Conservation (phyloP, 805 yeast species). For the Nakazawaea anatomiae region DNA sequence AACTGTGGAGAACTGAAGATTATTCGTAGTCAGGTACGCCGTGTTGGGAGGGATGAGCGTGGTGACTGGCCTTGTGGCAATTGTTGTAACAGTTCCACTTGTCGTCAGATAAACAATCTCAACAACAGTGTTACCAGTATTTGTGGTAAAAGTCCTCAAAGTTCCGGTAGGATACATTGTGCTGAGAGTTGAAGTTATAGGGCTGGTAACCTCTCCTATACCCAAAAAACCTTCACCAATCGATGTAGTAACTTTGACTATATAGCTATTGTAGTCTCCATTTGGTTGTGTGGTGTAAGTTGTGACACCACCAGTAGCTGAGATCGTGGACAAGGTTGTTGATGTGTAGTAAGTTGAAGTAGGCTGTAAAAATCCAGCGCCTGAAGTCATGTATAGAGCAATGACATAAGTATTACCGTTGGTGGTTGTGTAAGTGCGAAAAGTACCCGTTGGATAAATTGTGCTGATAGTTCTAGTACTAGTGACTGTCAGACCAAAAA, state of each 20-base stretch:
- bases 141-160: neutral
- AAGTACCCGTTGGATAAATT: neutral
- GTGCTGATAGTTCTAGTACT: neutral
- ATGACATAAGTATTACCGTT: neutral
- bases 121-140: neutral
- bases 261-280: neutral
- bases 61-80: neutral
- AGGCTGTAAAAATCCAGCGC: neutral
- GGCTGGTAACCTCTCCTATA: neutral
- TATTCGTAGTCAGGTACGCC: neutral
- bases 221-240: neutral
- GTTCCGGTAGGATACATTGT: neutral
- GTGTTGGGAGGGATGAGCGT: neutral
- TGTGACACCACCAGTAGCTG: neutral
- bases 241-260: neutral
- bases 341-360: neutral
- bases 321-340: neutral
- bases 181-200: neutral
- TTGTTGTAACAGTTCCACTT: neutral
- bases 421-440: neutral
- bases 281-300: neutral
- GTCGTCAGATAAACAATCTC: neutral
- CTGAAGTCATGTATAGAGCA: neutral
- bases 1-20: neutral
- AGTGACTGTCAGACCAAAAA: no score